phyloP scores from a whole-genome alignment of 2,329 filamentous ascomycete genomes.

The Bipolaris sorokiniana region DNA sequence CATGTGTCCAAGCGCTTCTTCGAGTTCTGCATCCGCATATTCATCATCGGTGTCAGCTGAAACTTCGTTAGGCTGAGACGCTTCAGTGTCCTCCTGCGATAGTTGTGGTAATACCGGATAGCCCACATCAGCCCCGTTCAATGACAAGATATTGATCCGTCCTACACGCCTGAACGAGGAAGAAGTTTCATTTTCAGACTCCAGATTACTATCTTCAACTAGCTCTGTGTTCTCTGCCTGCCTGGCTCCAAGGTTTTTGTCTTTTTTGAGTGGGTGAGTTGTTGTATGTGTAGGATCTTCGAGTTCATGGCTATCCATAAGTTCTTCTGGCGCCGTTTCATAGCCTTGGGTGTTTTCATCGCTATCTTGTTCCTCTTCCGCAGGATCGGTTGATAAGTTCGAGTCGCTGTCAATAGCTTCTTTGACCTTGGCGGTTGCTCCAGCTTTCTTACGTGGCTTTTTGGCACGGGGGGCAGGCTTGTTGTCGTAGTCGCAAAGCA shows the following conservation, averaged over 20 bases:
- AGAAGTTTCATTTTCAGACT: not conserved
- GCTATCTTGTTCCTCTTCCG: constrained; percentile 28
- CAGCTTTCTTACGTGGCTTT: constrained; percentile 17
- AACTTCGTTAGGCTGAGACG: not conserved
- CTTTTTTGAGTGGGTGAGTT: constrained; percentile 8
- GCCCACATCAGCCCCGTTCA: constrained; percentile 22
- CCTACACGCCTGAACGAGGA: constrained; percentile 24
- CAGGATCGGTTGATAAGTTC: constrained; percentile 20
- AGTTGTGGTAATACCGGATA: constrained; percentile 21
- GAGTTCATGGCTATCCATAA: constrained; percentile 30
- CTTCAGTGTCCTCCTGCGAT: not conserved
- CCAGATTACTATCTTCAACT: not conserved
- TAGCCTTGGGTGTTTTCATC: constrained; percentile 41
- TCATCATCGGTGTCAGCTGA: constrained; percentile 17
- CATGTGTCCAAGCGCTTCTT: constrained; percentile 28
- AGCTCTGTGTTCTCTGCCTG: not conserved
- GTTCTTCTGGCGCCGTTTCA: constrained; percentile 43
- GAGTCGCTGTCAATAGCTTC: constrained; percentile 9
- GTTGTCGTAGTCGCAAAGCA: constrained; percentile 68
- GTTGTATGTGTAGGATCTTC: constrained; percentile 20
- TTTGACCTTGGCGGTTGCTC: constrained; percentile 12
- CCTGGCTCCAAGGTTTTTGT: not conserved
- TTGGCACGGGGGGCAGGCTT: constrained; percentile 17
- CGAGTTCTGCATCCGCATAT: constrained; percentile 38
- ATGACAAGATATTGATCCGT: constrained; percentile 25